Base-by-base conservation (phyloP, 331 rosid genomes). In the Malus hybrid region DNA sequence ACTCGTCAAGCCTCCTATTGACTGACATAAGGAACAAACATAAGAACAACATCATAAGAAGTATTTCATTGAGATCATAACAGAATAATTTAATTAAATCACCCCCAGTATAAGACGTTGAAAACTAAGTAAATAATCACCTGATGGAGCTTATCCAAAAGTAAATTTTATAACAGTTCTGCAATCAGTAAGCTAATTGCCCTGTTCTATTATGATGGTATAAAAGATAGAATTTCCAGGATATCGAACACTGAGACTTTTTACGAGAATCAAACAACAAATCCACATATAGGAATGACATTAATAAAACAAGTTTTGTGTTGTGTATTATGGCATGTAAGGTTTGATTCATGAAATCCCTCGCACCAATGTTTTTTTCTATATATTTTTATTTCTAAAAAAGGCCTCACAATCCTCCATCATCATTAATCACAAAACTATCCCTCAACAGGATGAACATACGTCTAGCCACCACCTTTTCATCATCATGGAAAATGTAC, bases 1-100 rank as follows among this genome's bases (percentile, higher is more conserved):
- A 95, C 80, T 92, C 99, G 78, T 95, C 97, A 82, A 95, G 99
- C 88, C 99, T 92, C 85, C 99, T 89, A 88, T 95, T 95, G 72
- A 92, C 97, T 92, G 86, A 70, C 66, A 76, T 73, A 79, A 69
- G 42, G n/a, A 70, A 72, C 72, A 72, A 36, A 29, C 5, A 15
- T 9, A 72, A 16, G 7, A 44, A 73, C 4, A 56, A 29, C 34
- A 64, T 31, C 32, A 32, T 42, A 20, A 36, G 4, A 9, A 64
- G 4, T 24, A 22, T 12, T 22, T n/a, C 13, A 72, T 13, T 22
- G n/a, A 19, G 13, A 80, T 33, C 50, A 14, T 10, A 44, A 32
- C 32, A 50, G 3, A 61, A 13, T 18, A 62, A 24, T 59, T n/a
- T 32, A 8, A 39, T 28, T 24, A 61, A 11, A 42, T 22, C n/a